phyloP scores from a whole-genome alignment of 2,329 filamentous ascomycete genomes.

The Fusarium sp. region DNA sequence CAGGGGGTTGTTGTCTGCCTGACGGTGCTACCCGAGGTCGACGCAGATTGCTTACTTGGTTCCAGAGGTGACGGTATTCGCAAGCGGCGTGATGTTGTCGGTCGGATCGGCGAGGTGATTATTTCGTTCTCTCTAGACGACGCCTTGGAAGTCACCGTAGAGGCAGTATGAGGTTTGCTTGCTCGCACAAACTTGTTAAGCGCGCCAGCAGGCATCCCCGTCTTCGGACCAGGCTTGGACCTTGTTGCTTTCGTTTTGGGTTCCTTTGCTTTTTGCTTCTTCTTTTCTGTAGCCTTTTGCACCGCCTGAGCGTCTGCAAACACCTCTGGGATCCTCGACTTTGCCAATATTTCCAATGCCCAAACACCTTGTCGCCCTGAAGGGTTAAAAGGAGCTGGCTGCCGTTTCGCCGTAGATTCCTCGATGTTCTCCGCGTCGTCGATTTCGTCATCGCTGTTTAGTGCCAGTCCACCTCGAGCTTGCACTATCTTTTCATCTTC shows the following conservation, averaged over 20 bases:
- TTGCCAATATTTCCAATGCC: constrained; percentile 50
- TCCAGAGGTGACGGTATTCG: constrained; percentile 41
- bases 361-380: constrained; percentile 60
- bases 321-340: constrained; percentile 35
- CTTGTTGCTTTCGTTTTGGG: constrained; percentile 27
- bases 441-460: constrained; percentile 74
- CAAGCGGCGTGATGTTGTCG: constrained; percentile 24
- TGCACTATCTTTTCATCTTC: constrained; percentile 66
- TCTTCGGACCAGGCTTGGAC: constrained; percentile 27
- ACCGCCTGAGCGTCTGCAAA: constrained; percentile 44
- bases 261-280: constrained; percentile 21
- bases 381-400: constrained; percentile 66
- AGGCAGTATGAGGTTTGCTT: constrained; percentile 46
- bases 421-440: constrained; percentile 51
- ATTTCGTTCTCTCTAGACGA: neutral
- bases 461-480: constrained; percentile 63
- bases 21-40: constrained; percentile 35
- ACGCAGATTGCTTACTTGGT: constrained; percentile 51
- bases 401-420: neutral
- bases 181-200: constrained; percentile 55
- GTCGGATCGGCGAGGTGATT: neutral
- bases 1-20: constrained; percentile 44
- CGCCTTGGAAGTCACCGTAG: neutral
- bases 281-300: neutral
- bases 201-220: constrained; percentile 42